Evolutionary conservation across 2,329 filamentous ascomycete genomes (phyloP), one percentile per base, ranked within the genome.

Genomic region (Aureobasidium sp.): DNA sequence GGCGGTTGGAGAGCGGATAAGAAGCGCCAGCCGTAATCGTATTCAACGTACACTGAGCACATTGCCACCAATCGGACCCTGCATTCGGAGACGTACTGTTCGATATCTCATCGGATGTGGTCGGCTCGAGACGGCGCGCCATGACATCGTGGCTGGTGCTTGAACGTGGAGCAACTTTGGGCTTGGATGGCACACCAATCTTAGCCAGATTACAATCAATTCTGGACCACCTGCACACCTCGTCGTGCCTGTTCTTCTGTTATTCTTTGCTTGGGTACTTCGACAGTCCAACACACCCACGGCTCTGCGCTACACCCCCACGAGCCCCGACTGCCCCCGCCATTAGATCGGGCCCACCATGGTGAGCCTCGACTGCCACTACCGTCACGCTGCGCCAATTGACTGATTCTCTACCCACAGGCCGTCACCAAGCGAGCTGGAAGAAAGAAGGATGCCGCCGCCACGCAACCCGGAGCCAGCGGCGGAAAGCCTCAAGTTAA

Each of bases 401-500:
- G 43, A 38, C 55, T 58, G 29, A 58, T 21, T 11, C 2, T 3
- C 15, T 3, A 15, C 15, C n/a, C 27, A 17, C 65, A 82, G 80
- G 81, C 77, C 63, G 77, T 81, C 64, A 79, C 80, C 55, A 83
- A 82, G 73, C 79, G 81, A 70, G 81, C 81, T 57, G 81, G 80
- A 67, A 79, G 81, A 69, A 81, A 81, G 70, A 79, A 81, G 67
- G 75, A 74, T 27, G 74, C 72, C 53, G 72, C 71, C 65, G 69
- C 72, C 53, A 72, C 75, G 71, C 67, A 67, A 43, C 62, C 68
- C 46, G 60, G 62, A 70, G 75, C 66, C 69, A 74, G 65, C 40
- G 75, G 74, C 46, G 78, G 79, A 62, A 78, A 80, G 68, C 78
- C 85, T 64, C 90, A 89, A 75, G 90, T 95, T 67, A 93, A 92